A percentile compares a stretch with the other conserved stretches of the same genome.
phyloP scores from a whole-genome alignment of 2,329 filamentous ascomycete species.

The Verticillium nonalfalfae region DNA sequence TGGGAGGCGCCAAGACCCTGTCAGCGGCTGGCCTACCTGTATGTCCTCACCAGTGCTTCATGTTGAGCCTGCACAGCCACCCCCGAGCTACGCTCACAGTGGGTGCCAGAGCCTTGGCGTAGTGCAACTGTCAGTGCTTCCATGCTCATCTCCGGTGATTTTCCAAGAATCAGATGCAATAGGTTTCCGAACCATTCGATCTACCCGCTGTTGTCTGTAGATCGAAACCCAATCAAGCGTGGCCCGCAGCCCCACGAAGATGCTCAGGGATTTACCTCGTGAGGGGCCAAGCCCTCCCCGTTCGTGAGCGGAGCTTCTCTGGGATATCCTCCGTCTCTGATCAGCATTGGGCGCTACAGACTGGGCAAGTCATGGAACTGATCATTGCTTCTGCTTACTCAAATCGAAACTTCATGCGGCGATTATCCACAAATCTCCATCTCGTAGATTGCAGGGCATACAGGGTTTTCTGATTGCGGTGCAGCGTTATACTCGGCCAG shows the following conservation, averaged over 20 bases:
- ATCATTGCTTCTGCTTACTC: neutral
- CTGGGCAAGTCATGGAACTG: neutral
- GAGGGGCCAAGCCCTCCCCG: neutral
- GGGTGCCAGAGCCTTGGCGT: neutral
- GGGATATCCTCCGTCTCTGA: neutral
- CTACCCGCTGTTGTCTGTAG: neutral
- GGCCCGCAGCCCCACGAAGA: neutral
- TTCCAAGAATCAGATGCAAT: neutral
- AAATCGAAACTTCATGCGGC: neutral
- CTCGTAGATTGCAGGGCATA: neutral
- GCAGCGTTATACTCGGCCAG: neutral
- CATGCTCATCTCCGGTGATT: neutral
- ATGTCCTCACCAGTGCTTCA: neutral
- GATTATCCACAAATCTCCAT: neutral
- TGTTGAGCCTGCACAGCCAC: neutral
- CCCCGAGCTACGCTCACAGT: neutral
- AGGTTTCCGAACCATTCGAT: neutral
- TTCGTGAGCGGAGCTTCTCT: neutral
- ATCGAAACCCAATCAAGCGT: neutral
- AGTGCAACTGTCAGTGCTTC: neutral
- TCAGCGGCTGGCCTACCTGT: neutral
- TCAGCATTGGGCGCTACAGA: neutral
- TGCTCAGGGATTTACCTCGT: neutral
- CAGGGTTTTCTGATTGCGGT: neutral
- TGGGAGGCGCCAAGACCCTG: neutral